These are phyloP conservation scores for Pythium plurisporium DNA, from an alignment of 352 stramenopile species.

Conservation along the genomic window DNA sequence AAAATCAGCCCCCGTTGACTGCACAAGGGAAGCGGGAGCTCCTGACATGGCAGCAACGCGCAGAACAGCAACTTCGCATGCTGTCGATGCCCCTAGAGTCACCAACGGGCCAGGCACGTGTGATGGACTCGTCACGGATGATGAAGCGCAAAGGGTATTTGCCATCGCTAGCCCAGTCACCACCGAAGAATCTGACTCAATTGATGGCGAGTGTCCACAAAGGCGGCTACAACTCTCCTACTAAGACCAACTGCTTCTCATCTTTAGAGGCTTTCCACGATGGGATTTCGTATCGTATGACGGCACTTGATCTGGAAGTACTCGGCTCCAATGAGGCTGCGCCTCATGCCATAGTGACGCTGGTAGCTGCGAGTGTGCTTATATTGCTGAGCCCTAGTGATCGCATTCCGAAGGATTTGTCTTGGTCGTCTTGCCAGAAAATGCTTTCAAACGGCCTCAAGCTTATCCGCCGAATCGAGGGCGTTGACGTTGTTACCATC, in stretches of 20 bases:
- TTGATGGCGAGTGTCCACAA: slow-evolving; percentile 48
- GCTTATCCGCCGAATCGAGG: slow-evolving; percentile 44
- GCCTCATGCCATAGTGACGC: slow-evolving; percentile 56
- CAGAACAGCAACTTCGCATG: slow-evolving; percentile 61
- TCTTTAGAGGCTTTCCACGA: slow-evolving; percentile 21
- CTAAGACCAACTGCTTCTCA: slow-evolving; percentile 26
- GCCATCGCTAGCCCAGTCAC: slow-evolving; percentile 49
- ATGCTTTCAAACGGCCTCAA: slow-evolving; percentile 49
- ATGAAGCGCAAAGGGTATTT: slow-evolving; percentile 70
- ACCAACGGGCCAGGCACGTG: slow-evolving; percentile 37
- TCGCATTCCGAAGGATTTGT: slow-evolving; percentile 64
- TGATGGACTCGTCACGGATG: slow-evolving; percentile 70
- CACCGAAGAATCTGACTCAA: slow-evolving; percentile 57
- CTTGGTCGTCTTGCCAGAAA: slow-evolving; percentile 58
- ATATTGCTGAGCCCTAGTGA: slow-evolving; percentile 71
- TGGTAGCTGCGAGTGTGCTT: slow-evolving; percentile 55
- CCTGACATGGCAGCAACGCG: slow-evolving; percentile 54
- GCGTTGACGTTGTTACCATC: slow-evolving; percentile 34
- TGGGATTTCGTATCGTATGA: slow-evolving; percentile 32
- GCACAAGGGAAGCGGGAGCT: slow-evolving; percentile 12
- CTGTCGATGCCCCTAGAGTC: slow-evolving; percentile 67
- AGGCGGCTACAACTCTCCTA: slow-evolving; percentile 11
- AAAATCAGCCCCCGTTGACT: not conserved
- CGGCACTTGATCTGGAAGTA: slow-evolving; percentile 39
- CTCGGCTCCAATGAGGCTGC: slow-evolving; percentile 38